Conservation (phyloP, 2,329 filamentous ascomycete species). For the Tolypocladium nubicola region DNA sequence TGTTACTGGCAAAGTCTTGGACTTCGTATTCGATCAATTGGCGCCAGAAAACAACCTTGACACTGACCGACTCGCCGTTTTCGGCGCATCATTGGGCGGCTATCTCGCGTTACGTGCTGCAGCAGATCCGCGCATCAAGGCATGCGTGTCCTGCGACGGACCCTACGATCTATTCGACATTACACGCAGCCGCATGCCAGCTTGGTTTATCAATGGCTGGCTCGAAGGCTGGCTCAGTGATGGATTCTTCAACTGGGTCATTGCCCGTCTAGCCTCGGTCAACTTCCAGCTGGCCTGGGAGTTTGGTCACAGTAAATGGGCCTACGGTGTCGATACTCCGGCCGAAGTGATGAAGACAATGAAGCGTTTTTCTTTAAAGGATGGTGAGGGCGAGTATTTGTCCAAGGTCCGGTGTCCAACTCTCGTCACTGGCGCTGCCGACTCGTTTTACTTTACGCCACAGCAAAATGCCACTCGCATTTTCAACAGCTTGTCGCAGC, state of each 20-base stretch:
- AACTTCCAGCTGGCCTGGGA: conserved; percentile 21
- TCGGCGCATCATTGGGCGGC: conserved; percentile 30
- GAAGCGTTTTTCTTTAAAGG: conserved; percentile 8
- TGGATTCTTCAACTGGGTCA: conserved; percentile 14
- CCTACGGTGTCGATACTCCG: conserved; percentile 13
- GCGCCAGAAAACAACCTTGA: conserved; percentile 21
- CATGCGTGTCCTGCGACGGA: conserved; percentile 24
- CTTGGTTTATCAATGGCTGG: conserved; percentile 14
- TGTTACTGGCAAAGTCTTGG: conserved; percentile 20
- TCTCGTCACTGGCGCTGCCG: conserved; percentile 14
- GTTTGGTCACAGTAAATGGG: conserved; percentile 12
- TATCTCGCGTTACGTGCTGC: conserved; percentile 34
- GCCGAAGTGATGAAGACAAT: conserved; percentile 14
- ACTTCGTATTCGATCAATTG: conserved; percentile 13
- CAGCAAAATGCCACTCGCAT: conserved; percentile 6
- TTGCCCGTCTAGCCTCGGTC: conserved; percentile 6
- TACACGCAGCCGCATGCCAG: conserved; percentile 12
- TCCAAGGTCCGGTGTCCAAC: conserved; percentile 14
- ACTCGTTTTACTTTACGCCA: conserved; percentile 10
- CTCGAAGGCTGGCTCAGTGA: conserved; percentile 14
- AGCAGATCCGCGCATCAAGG: conserved; percentile 29
- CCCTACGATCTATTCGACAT: conserved; percentile 15
- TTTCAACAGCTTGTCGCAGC: conserved; percentile 4
- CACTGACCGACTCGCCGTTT: conserved; percentile 21
- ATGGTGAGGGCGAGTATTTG: conserved; percentile 6